Evolutionary conservation across 139 green algal species (phyloP).

Genomic region (Medakamo hakoo): DNA sequence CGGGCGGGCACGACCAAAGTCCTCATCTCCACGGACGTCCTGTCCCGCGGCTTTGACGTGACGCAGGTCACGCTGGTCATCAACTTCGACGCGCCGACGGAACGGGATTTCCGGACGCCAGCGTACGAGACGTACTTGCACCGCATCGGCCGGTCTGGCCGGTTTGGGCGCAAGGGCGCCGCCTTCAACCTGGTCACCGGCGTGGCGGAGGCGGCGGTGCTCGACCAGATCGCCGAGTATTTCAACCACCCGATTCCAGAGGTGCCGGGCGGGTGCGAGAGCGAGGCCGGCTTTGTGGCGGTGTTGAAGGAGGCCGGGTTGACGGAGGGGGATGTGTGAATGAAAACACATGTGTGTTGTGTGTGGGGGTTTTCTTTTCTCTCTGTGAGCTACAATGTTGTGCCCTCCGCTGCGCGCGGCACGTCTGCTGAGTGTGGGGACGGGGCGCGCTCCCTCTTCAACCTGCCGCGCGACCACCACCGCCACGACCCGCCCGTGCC

Average conservation of each 20-base stretch:
- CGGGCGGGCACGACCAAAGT: conserved; percentile 80
- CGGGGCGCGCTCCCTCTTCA: neutral
- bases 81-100: conserved; percentile 90
- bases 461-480: neutral
- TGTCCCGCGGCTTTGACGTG: conserved; percentile 92
- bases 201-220: conserved; percentile 24
- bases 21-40: conserved; percentile 91
- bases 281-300: conserved; percentile 70
- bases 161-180: conserved; percentile 91
- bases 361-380: neutral
- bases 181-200: conserved; percentile 80
- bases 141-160: conserved; percentile 81
- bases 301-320: conserved; percentile 72
- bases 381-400: no score
- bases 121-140: conserved; percentile 97
- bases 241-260: conserved; percentile 69
- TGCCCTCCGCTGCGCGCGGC: no score
- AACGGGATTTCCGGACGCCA: conserved; percentile 55
- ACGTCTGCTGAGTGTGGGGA: neutral
- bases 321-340: conserved; percentile 16
- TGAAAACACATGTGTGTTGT: neutral
- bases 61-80: conserved; percentile 93
- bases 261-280: conserved; percentile 52
- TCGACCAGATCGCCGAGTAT: conserved; percentile 63
- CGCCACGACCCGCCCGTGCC: neutral